Percentiles rank a stretch among this genome's conserved stretches.
phyloP scores from a whole-genome alignment of 2,329 filamentous ascomycete genomes.

The Epicoccum sorghinum region DNA sequence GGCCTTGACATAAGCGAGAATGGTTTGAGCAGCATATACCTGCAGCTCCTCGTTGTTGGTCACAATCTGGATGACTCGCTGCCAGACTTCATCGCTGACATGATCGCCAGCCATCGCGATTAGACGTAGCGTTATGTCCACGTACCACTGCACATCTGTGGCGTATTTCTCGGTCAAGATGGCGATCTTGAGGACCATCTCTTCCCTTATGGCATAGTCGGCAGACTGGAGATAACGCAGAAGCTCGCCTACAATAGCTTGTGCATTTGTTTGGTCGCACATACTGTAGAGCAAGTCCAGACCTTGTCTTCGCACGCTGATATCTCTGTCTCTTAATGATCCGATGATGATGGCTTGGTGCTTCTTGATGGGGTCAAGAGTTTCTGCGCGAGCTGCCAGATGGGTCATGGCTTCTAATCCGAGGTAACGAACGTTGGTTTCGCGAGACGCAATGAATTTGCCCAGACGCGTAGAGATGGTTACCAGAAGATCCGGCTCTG shows the following conservation, averaged over 20 bases:
- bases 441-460: constrained; percentile 93
- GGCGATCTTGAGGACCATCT: constrained; percentile 99
- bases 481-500: constrained; percentile 91
- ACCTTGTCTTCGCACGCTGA: constrained; percentile 94
- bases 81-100: constrained; percentile 99
- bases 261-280: constrained; percentile 95
- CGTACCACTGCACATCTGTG: constrained; percentile 98
- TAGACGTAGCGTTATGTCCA: constrained; percentile 92
- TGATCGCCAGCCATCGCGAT: constrained; percentile 98
- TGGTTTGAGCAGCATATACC: constrained; percentile 93
- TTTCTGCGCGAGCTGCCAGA: constrained; percentile 90
- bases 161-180: constrained; percentile 99
- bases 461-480: constrained; percentile 91
- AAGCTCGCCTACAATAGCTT: constrained; percentile 90
- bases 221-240: constrained; percentile 94
- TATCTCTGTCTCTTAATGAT: constrained; percentile 92
- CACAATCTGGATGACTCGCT: constrained; percentile 97
- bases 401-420: constrained; percentile 98
- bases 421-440: constrained; percentile 96
- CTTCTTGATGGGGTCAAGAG: constrained; percentile 95
- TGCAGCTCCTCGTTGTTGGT: constrained; percentile 99
- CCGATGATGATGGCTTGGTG: constrained; percentile 96
- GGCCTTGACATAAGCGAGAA: constrained; percentile 90
- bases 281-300: constrained; percentile 98
- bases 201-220: constrained; percentile 96